Evolutionary conservation across 176 grass and related monocot genomes (phyloP), one percentile per base, ranked within the genome.

Genomic region (Echinochloa phyllopogon): DNA sequence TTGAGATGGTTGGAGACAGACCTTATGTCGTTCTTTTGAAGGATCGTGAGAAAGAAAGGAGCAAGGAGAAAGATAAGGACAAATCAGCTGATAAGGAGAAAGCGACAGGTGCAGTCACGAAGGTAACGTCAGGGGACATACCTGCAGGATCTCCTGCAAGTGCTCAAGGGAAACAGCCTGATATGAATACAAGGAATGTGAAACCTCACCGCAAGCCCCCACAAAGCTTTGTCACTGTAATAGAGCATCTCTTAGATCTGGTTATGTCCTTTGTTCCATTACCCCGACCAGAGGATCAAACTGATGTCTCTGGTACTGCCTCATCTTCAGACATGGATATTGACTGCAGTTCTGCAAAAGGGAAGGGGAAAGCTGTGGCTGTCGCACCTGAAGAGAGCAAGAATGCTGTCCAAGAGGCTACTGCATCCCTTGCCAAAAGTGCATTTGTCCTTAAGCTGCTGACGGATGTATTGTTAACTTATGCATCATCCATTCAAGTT

Each of bases 1-100:
- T 99, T 89, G 96, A 99, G 80, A 99, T 94, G 93, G 83, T 99
- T 40, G 96, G 96, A 41, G 96, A 99, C 61, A 89, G 96, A 25
- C 91, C 96, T 66, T 96, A 94, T 90, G 82, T 99, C 51, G 87
- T 99, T 72, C 82, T 90, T 58, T 87, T 99, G 81, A 99, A 96
- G 88, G 96, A 98, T 51, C 89, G 87, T 58, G 93, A 98, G 43
- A 98, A 95, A 81, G 96, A 99, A 71, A 94, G 89, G 78, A 71
- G 38, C 72, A 95, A 99, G 84, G 93, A 90, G 53, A 98, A 94
- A 87, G 96, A 99, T 44, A 99, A 92, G 65, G 94, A 93, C 40
- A 99, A 99, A 62, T 14, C 47, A 47, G 66, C 44, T 72, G 88
- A 91, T 69, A 94, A 96, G 77, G 91, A 96, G 50, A 96, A 91